phyloP scores from a whole-genome alignment of 805 yeast species.

The Candida argentea region DNA sequence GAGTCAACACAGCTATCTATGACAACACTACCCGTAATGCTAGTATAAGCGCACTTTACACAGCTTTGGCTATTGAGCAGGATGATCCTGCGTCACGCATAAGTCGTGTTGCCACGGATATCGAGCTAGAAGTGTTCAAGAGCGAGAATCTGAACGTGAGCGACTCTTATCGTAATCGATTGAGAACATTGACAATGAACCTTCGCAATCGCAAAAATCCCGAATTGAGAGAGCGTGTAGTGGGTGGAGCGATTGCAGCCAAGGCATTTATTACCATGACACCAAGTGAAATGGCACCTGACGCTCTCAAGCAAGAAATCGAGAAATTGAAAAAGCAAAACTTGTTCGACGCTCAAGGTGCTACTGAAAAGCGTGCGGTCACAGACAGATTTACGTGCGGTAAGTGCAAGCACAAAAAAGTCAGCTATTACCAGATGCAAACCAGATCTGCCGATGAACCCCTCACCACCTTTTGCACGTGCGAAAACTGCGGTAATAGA shows the following conservation, averaged over 20 bases:
- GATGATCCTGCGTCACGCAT: constrained; percentile 47
- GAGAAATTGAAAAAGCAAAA: constrained; percentile 82
- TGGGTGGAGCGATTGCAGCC: constrained; percentile 58
- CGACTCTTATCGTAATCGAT: constrained; percentile 66
- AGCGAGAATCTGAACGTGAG: constrained; percentile 46
- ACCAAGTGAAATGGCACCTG: constrained; percentile 95
- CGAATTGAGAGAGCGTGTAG: constrained; percentile 60
- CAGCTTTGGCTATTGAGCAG: constrained; percentile 81
- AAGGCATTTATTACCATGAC: constrained; percentile 64
- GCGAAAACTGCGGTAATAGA: constrained; percentile 94
- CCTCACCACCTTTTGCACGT: constrained; percentile 93
- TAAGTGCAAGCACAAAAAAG: constrained; percentile 94
- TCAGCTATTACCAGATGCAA: constrained; percentile 94
- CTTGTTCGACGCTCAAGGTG: constrained; percentile 94
- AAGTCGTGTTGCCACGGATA: constrained; percentile 51
- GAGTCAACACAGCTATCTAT: constrained; percentile 58
- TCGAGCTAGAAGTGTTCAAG: constrained; percentile 64
- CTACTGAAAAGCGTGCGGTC: constrained; percentile 88
- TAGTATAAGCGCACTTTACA: constrained; percentile 74
- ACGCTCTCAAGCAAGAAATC: constrained; percentile 72
- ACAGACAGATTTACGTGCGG: constrained; percentile 97
- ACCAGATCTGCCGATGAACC: constrained; percentile 99
- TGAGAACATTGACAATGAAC: constrained; percentile 81
- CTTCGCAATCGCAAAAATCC: constrained; percentile 86
- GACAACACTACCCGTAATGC: constrained; percentile 76